These are phyloP conservation scores for Anthracocystis setariae DNA, from an alignment of 1,284 basidiomycete genomes.

Conservation along the genomic window DNA sequence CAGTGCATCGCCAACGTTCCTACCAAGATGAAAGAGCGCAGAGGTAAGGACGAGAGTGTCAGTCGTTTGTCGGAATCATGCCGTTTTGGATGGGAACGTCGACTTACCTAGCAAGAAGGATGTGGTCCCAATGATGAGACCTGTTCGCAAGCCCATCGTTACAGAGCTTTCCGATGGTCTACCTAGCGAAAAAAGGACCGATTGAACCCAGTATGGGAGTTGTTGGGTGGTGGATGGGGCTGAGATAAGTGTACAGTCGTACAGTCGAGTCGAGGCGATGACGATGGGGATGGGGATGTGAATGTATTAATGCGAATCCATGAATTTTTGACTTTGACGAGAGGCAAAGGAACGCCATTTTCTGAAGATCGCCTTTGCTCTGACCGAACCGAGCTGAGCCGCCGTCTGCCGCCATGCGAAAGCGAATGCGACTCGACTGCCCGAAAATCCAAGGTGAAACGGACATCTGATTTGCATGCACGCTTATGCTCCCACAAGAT, in stretches of 20 bases:
- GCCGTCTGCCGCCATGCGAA: slow-evolving; percentile 5
- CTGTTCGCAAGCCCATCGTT: slow-evolving; percentile 50
- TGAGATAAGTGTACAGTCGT: no score
- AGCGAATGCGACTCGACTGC: no score
- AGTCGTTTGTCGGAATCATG: background rate
- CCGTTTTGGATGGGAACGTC: background rate
- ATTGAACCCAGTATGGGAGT: no score
- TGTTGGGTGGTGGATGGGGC: background rate
- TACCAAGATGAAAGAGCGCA: slow-evolving; percentile 1
- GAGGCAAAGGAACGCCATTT: slow-evolving; percentile 6
- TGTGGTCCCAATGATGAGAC: slow-evolving; percentile 51
- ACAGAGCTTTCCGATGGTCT: background rate
- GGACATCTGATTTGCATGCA: background rate
- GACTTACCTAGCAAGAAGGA: slow-evolving; percentile 63
- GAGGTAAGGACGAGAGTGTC: background rate
- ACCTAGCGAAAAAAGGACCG: no score
- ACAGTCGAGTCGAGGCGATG: no score
- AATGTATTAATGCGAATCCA: background rate
- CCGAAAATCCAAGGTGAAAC: background rate
- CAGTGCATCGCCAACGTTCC: slow-evolving; percentile 66
- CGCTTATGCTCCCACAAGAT: background rate
- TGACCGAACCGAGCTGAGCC: background rate
- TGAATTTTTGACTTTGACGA: background rate
- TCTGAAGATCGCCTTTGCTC: slow-evolving; percentile 5
- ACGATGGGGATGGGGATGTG: background rate